Percentiles rank a stretch among this genome's conserved stretches.
Conservation (phyloP, 345 rosid genomes). For the Rubroshorea leprosula region DNA sequence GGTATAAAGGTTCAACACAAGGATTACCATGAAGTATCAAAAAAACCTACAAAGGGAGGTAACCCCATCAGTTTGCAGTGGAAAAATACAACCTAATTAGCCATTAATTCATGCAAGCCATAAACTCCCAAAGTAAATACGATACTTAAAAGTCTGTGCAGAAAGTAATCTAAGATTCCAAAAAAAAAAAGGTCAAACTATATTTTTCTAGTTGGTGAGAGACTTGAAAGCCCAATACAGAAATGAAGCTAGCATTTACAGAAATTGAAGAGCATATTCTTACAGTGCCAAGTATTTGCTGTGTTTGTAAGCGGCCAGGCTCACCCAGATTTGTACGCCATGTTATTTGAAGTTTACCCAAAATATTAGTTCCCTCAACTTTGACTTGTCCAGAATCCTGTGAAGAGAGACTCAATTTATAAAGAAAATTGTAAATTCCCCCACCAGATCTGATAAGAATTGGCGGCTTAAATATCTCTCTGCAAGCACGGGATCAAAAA, state of each 20-base stretch:
- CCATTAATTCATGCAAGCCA: neutral
- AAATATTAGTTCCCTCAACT: slow-evolving; percentile 63
- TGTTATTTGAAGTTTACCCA: slow-evolving; percentile 92
- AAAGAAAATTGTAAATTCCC: slow-evolving; percentile 84
- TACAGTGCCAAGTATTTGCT: slow-evolving; percentile 91
- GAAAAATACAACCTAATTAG: neutral
- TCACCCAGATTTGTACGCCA: slow-evolving; percentile 98
- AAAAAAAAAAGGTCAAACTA: no score
- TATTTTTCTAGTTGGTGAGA: neutral
- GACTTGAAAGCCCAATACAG: neutral
- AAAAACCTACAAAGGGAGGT: neutral
- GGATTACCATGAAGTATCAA: neutral
- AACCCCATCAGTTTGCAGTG: neutral
- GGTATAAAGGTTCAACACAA: neutral
- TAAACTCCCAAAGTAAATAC: neutral
- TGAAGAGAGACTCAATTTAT: slow-evolving; percentile 49
- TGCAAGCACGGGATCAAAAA: slow-evolving; percentile 26
- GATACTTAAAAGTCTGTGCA: neutral
- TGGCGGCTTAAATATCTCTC: slow-evolving; percentile 61
- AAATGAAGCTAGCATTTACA: neutral
- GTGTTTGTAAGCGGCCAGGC: slow-evolving; percentile 96
- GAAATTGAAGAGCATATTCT: slow-evolving; percentile 24
- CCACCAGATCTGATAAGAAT: slow-evolving; percentile 84
- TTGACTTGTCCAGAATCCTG: slow-evolving; percentile 42
- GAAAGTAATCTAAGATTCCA: neutral